phyloP scores from a whole-genome alignment of 2,329 filamentous ascomycete species.

The Monosporascus sp. region DNA sequence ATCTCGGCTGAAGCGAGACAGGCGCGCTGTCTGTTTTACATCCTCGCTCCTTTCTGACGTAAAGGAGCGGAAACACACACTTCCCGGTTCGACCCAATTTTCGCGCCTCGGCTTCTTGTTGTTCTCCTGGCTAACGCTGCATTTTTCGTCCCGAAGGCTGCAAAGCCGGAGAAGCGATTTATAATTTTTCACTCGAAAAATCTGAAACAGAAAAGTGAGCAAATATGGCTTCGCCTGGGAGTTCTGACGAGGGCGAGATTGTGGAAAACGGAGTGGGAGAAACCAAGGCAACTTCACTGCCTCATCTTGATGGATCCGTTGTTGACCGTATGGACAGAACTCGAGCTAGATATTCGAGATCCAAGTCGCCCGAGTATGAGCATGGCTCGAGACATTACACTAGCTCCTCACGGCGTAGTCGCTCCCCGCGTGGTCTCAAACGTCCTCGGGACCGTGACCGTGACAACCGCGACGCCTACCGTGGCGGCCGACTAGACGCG shows the following conservation, averaged over 20 bases:
- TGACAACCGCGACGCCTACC: conserved; percentile 51
- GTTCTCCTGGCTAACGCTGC: conserved; percentile 24
- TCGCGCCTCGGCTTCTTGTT: conserved; percentile 18
- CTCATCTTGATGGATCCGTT: conserved; percentile 68
- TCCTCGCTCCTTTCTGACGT: conserved; percentile 17
- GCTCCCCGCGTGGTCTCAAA: conserved; percentile 64
- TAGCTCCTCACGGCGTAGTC: conserved; percentile 43
- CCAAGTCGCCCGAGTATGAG: conserved; percentile 47
- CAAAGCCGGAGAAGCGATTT: conserved; percentile 9
- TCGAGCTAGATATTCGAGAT: conserved; percentile 53
- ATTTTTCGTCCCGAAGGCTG: conserved; percentile 16
- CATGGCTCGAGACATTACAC: conserved; percentile 34
- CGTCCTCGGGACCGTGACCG: conserved; percentile 43
- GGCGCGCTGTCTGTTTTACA: neutral
- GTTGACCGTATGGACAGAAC: conserved; percentile 92
- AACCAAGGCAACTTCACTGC: conserved; percentile 83
- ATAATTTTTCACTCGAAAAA: conserved; percentile 12
- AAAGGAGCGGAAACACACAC: conserved; percentile 22
- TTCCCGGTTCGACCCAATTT: conserved; percentile 32
- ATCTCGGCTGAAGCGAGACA: neutral
- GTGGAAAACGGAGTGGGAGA: conserved; percentile 61
- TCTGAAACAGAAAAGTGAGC: conserved; percentile 23
- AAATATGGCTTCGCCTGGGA: conserved; percentile 38
- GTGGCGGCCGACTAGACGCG: conserved; percentile 35
- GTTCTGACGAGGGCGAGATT: conserved; percentile 85